These are phyloP conservation scores for Leccinum fuscescens DNA, from an alignment of 1,284 basidiomycete species.

Conservation along the genomic window DNA sequence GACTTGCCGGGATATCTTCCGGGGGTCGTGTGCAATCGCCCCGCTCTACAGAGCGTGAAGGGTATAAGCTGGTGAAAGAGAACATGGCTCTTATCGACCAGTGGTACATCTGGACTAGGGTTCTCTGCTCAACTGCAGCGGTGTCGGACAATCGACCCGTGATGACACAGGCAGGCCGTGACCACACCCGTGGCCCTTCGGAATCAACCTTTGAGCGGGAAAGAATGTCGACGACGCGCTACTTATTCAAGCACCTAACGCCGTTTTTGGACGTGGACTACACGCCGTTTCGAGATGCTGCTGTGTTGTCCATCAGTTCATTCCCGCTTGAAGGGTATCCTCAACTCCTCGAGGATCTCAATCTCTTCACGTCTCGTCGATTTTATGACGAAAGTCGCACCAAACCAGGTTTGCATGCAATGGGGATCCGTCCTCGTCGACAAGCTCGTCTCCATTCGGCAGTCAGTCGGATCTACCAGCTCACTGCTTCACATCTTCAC, in stretches of 20 bases:
- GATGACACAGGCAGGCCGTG: slow-evolving; percentile 56
- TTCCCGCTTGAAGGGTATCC: too few species aligned
- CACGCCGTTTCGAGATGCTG: too few species aligned
- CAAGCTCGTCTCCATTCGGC: slow-evolving; percentile 86
- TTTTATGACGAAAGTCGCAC: slow-evolving; percentile 75
- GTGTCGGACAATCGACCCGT: slow-evolving; percentile 62
- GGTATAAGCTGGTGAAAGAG: slow-evolving; percentile 54
- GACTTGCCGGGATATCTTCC: slow-evolving; percentile 65
- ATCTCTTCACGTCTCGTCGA: slow-evolving; percentile 75
- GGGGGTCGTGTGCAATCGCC: slow-evolving; percentile 38
- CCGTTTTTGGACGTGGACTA: too few species aligned
- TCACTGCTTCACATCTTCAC: slow-evolving; percentile 76
- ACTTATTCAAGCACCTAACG: too few species aligned
- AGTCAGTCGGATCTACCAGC: slow-evolving; percentile 86
- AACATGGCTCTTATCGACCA: slow-evolving; percentile 71
- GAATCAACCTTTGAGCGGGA: too few species aligned
- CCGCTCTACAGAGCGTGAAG: slow-evolving; percentile 50
- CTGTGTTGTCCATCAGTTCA: too few species aligned
- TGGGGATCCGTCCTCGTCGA: slow-evolving; percentile 58
- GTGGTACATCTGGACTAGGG: slow-evolving; percentile 86
- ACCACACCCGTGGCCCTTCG: slow-evolving; percentile 42
- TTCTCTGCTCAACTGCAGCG: slow-evolving; percentile 77
- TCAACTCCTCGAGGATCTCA: slow-evolving; percentile 69
- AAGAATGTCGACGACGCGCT: too few species aligned
- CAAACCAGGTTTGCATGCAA: slow-evolving; percentile 61